Base-by-base conservation (phyloP, 2,329 filamentous ascomycete species). In the Rhynchosporium secalis region DNA sequence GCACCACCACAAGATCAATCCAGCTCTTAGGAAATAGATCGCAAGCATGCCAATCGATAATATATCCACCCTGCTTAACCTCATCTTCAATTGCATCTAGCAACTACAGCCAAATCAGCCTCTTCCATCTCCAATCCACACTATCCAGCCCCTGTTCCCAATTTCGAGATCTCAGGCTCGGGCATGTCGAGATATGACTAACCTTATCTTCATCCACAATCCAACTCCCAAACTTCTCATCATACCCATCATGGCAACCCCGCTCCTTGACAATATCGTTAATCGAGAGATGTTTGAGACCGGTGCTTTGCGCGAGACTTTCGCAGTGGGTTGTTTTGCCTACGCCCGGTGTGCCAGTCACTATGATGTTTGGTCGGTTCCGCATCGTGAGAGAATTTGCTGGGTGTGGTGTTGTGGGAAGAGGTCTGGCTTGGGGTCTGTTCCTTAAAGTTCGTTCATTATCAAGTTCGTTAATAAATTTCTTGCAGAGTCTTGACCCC, bases 41-140 rank as follows among this genome's bases (percentile, higher is more conserved):
- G 78, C 94, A 98, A 2, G 93, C 94, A 77, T 99, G 95, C 94
- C 95, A 99, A 78, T 99, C 95, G 72, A 99, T 90, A 70, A 99
- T 86, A 76, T 86, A 91, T 26, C 95, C 95, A 62, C 94, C 94
- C 26, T 83, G 78, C 66, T 87, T 83, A 45, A 91, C 83, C 65
- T 95, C 88, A 61, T 90, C 84, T 78, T 98, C 95, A 62, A 99
- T 89, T 54, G 90, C 86, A 74, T 99, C 95, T 28, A 99, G 83
- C 38, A 99, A 79, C 87, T 92, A 70, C 40, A 20, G 52, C 7
- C 10, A 59, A 8, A 9, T 49, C 45, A 28, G 47, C 51, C 15
- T 7, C 10, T 43, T 6, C 20, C 13, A 5, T 43, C 10, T n/a
- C 20, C 15, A 43, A n/a, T 43, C 12, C 20, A 8, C 41, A 13